phyloP scores from a whole-genome alignment of 2,329 filamentous ascomycete genomes.

The Magnaporthiopsis incrustans region DNA sequence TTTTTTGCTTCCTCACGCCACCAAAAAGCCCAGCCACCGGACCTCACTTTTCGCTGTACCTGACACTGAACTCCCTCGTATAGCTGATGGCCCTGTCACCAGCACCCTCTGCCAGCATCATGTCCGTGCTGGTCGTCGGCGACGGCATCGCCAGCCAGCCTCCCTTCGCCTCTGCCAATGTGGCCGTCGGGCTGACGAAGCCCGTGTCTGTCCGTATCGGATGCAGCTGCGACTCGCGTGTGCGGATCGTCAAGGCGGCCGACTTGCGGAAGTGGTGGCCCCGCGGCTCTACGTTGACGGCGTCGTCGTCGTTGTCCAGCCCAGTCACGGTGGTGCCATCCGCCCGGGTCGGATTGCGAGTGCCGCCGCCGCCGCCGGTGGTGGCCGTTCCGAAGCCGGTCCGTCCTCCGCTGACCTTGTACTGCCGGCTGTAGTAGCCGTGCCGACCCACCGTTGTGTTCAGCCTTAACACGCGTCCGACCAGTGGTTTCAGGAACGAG shows the following conservation, averaged over 20 bases:
- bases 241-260: too few species aligned
- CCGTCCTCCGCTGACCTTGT: neutral
- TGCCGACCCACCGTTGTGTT: neutral
- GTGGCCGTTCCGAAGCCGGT: neutral
- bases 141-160: neutral
- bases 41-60: neutral
- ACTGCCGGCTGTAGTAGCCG: neutral
- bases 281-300: neutral
- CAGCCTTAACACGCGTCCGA: conserved; percentile 12
- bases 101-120: neutral
- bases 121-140: neutral
- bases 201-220: too few species aligned
- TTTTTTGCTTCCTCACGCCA: too few species aligned
- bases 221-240: neutral
- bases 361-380: neutral
- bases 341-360: too few species aligned
- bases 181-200: neutral
- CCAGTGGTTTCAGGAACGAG: conserved; percentile 17
- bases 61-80: neutral
- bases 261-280: neutral
- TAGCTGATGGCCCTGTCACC: neutral
- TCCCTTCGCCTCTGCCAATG: too few species aligned
- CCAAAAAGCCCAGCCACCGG: neutral
- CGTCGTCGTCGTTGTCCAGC: neutral
- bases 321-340: too few species aligned